These are phyloP conservation scores for Yarrowia keelungensis DNA, from an alignment of 805 yeast genomes.

Conservation along the genomic window DNA sequence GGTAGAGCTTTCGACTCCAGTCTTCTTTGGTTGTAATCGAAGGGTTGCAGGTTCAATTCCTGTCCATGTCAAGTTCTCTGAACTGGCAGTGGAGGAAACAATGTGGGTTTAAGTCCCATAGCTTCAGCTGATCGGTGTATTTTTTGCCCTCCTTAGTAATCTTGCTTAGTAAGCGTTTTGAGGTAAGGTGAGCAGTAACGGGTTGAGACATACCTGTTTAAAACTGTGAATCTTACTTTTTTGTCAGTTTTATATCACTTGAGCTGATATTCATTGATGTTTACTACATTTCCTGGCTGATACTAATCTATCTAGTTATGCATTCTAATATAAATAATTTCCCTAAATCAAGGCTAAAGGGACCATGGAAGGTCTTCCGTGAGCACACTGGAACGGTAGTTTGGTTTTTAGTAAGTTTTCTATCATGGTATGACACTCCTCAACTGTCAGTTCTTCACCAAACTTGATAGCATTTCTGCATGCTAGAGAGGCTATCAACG, in stretches of 20 bases:
- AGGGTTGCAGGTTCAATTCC: conserved; percentile 85
- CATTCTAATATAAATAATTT: no score
- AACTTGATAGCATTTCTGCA: conserved; percentile 32
- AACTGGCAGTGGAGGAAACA: conserved; percentile 23
- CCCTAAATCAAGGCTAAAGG: conserved; percentile 10
- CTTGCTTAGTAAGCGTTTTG: background rate
- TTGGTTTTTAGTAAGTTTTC: conserved; percentile 6
- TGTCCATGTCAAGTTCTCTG: conserved; percentile 64
- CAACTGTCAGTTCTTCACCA: background rate
- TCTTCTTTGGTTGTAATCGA: conserved; percentile 55
- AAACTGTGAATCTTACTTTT: no score
- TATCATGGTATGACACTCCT: conserved; percentile 7
- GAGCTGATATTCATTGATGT: no score
- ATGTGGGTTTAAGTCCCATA: conserved; percentile 21
- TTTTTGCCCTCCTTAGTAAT: background rate
- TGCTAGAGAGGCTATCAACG: conserved; percentile 1
- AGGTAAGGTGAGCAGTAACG: no score
- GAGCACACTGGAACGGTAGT: conserved; percentile 27
- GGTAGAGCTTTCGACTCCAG: conserved; percentile 84
- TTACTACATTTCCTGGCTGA: no score
- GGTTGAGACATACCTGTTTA: no score
- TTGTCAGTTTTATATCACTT: no score
- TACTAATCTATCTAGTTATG: no score
- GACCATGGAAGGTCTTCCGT: conserved; percentile 24
- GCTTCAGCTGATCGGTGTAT: conserved; percentile 29